Conservation (phyloP, 352 stramenopile species). For the Lagenidium giganteum region DNA sequence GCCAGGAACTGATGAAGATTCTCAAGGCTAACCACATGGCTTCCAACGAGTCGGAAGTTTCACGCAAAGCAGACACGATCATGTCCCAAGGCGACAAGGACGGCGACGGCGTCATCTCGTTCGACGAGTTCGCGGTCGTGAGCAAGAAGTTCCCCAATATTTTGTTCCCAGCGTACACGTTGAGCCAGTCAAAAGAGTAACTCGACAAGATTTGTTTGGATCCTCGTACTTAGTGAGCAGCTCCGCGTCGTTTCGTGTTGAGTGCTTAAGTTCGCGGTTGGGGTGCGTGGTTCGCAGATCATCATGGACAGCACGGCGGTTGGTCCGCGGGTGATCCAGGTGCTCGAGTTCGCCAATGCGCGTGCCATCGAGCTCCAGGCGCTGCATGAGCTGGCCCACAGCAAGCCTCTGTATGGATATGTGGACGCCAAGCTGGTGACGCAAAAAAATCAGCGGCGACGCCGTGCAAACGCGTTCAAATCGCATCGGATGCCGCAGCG, state of each 20-base stretch:
- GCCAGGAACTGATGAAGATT: constrained; percentile 93
- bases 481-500: constrained; percentile 58
- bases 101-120: constrained; percentile 95
- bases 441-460: constrained; percentile 62
- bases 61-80: constrained; percentile 95
- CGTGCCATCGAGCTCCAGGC: constrained; percentile 71
- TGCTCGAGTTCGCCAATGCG: constrained; percentile 72
- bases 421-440: constrained; percentile 39
- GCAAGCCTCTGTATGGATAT: constrained; percentile 8
- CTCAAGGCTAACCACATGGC: constrained; percentile 96
- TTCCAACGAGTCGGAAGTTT: constrained; percentile 87
- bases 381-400: constrained; percentile 54
- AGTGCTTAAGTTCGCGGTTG: too few relatives aligned
- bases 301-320: too few relatives aligned
- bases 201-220: background rate
- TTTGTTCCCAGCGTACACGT: constrained; percentile 85
- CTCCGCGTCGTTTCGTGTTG: too few relatives aligned
- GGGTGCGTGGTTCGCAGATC: too few relatives aligned
- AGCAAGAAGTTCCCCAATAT: constrained; percentile 97
- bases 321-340: constrained; percentile 60
- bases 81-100: constrained; percentile 96
- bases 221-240: too few relatives aligned
- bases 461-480: constrained; percentile 78
- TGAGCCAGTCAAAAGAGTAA: constrained; percentile 57
- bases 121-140: constrained; percentile 96